Evolutionary conservation across 805 yeast species (phyloP).

Genomic region (Lipomyces yamanashiensis): DNA sequence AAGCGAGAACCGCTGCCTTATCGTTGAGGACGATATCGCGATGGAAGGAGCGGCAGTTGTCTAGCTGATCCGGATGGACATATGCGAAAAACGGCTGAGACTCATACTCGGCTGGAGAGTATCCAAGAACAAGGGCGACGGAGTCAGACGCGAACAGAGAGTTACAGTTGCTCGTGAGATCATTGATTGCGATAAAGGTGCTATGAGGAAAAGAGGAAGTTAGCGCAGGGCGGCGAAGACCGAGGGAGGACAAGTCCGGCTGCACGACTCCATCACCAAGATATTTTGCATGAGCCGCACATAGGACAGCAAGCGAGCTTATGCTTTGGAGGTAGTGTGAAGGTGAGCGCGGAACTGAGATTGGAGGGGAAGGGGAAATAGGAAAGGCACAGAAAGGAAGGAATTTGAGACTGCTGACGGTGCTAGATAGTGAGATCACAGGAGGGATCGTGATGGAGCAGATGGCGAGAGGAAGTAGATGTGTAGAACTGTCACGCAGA

Average conservation of each 20-base stretch:
- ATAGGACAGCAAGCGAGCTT: too few species aligned
- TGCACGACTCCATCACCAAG: not conserved
- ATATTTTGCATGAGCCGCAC: not conserved
- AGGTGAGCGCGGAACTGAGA: too few species aligned
- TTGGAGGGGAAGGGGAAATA: too few species aligned
- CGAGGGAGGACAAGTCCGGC: not conserved
- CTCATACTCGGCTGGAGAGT: conserved; percentile 15
- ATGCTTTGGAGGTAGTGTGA: too few species aligned
- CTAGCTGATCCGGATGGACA: conserved; percentile 18
- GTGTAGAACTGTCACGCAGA: too few species aligned
- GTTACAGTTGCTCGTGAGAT: conserved; percentile 7
- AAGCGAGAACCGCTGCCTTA: conserved; percentile 14
- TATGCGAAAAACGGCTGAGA: conserved; percentile 9
- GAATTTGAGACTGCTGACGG: too few species aligned
- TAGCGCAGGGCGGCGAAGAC: not conserved
- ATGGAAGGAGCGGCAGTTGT: not conserved
- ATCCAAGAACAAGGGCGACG: conserved; percentile 17
- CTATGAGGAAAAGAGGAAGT: conserved; percentile 4
- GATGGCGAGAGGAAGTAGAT: too few species aligned
- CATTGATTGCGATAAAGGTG: conserved; percentile 21
- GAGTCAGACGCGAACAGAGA: conserved; percentile 23
- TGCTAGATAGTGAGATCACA: too few species aligned
- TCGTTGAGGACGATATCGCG: conserved; percentile 2
- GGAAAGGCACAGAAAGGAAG: too few species aligned
- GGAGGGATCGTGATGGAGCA: too few species aligned